Evolutionary conservation across 805 yeast species (phyloP).

Genomic region (Candida stauntonica): DNA sequence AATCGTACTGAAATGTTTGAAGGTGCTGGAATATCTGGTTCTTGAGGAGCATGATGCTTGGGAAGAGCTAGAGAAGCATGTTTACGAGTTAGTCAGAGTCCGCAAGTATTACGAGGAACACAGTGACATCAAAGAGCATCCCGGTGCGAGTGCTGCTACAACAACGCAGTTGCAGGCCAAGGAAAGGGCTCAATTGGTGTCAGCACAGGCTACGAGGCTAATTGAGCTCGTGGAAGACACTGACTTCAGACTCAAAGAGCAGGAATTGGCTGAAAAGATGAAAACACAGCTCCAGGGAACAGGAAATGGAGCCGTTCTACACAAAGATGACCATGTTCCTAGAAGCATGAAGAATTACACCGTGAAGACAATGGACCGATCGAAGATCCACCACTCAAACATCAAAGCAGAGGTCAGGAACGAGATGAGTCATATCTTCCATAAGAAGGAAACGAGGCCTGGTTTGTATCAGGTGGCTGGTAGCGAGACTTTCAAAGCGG

Average conservation of each 20-base stretch:
- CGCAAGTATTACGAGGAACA: not conserved
- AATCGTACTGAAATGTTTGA: conserved; percentile 35
- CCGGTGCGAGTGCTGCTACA: too few relatives aligned
- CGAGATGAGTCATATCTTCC: conserved; percentile 7
- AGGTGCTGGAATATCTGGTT: conserved; percentile 31
- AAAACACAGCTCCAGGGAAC: conserved; percentile 1
- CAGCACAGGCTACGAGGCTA: conserved; percentile 5
- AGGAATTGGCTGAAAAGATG: conserved; percentile 9
- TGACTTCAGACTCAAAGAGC: conserved; percentile 5
- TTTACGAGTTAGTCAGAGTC: not conserved
- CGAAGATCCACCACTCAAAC: conserved; percentile 17
- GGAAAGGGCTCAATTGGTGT: conserved; percentile 11
- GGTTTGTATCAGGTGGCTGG: conserved; percentile 7
- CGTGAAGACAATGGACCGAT: conserved; percentile 12
- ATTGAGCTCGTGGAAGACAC: conserved; percentile 7
- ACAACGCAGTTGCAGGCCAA: conserved; percentile 6
- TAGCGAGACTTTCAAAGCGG: not conserved
- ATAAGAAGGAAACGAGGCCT: conserved; percentile 6
- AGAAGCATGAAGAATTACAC: conserved; percentile 9
- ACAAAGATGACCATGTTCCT: conserved; percentile 10
- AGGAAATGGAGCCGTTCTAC: conserved; percentile 4
- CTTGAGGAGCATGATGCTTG: conserved; percentile 16
- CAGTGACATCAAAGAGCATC: not conserved
- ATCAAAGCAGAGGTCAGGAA: conserved; percentile 15
- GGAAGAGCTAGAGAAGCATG: conserved; percentile 1